A percentile compares a stretch with the other conserved stretches of the same genome.
Evolutionary conservation across 176 grass and related monocot genomes (phyloP).

Genomic region (Bromus sterilis): DNA sequence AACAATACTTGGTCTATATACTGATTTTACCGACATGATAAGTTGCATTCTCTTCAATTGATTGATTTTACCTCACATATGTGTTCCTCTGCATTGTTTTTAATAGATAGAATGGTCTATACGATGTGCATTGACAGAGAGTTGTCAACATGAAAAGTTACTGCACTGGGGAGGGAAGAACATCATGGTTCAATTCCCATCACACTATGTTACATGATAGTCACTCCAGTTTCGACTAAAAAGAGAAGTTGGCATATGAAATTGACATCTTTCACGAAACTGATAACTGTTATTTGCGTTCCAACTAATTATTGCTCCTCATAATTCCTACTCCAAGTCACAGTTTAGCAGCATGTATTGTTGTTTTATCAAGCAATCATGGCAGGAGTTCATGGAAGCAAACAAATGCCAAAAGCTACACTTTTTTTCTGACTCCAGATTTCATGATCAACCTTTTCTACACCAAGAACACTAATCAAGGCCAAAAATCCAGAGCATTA

Average conservation of each 20-base stretch:
- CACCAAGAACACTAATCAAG: background rate
- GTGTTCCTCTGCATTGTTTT: background rate
- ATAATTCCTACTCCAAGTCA: background rate
- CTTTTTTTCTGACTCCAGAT: background rate
- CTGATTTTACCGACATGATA: too few species aligned
- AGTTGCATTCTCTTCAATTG: background rate
- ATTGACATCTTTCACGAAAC: background rate
- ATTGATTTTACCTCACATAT: background rate
- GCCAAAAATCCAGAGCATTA: background rate
- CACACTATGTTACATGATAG: background rate
- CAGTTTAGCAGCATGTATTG: background rate
- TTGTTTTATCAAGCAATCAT: background rate
- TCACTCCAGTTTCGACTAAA: background rate
- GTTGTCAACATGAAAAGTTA: background rate
- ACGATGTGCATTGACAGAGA: background rate
- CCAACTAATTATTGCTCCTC: background rate
- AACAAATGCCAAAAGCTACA: background rate
- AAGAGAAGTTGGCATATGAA: background rate
- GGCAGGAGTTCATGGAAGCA: background rate
- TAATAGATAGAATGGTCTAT: too few species aligned
- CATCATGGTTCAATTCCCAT: background rate
- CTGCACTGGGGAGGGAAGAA: background rate
- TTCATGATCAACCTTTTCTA: background rate
- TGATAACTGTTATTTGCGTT: background rate
- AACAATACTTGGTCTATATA: background rate